phyloP scores from a whole-genome alignment of 129 eudicot genomes.

The Deinandra increscens region DNA sequence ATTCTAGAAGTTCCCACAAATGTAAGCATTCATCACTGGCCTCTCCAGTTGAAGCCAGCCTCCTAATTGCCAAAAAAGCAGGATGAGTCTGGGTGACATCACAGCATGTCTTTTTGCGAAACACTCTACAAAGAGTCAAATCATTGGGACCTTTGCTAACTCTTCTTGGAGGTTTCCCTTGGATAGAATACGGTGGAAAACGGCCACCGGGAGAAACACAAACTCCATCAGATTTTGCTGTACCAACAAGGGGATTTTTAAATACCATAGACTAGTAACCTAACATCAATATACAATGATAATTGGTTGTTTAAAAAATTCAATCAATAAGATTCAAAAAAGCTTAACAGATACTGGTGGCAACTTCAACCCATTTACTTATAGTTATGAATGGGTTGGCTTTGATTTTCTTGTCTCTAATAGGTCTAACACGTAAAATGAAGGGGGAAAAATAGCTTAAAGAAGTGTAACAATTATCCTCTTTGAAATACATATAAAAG shows the following conservation, averaged over 20 bases:
- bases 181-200: slow-evolving; percentile 63
- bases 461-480: too few relatives aligned
- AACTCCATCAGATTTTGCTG: slow-evolving; percentile 70
- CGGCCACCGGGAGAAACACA: slow-evolving; percentile 95
- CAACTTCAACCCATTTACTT: too few relatives aligned
- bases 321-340: too few relatives aligned
- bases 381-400: too few relatives aligned
- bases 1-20: slow-evolving; percentile 88
- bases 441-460: too few relatives aligned
- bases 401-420: too few relatives aligned
- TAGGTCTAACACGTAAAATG: too few relatives aligned
- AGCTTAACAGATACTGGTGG: too few relatives aligned
- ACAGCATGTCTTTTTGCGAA: slow-evolving; percentile 87
- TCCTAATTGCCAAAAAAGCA: slow-evolving; percentile 76
- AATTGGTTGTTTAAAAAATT: too few relatives aligned
- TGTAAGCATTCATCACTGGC: slow-evolving; percentile 92
- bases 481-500: too few relatives aligned
- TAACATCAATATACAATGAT: too few relatives aligned
- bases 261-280: too few relatives aligned
- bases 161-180: slow-evolving; percentile 84
- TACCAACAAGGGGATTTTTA: slow-evolving; percentile 9
- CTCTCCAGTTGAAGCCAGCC: slow-evolving; percentile 85
- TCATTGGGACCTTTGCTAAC: slow-evolving; percentile 77
- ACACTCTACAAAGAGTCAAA: slow-evolving; percentile 85
- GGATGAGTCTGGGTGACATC: slow-evolving; percentile 93